Base-by-base conservation (phyloP, 2,329 filamentous ascomycete species). In the Fusarium newnesense region DNA sequence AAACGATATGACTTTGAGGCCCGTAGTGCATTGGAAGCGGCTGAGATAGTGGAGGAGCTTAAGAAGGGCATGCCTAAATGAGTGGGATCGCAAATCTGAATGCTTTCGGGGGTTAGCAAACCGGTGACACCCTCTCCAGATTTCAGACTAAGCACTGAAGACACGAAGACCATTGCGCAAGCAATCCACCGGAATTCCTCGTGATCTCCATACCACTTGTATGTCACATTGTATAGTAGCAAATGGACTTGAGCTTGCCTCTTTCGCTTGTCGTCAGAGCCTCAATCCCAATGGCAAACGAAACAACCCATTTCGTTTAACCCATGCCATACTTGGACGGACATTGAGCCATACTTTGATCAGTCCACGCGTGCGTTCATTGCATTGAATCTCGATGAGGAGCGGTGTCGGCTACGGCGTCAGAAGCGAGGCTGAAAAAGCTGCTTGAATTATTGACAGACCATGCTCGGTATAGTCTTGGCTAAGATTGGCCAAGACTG, bases 1-100 rank as follows among this genome's bases (percentile, higher is more conserved):
- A 96, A 96, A 83, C 84, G 93, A 68, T 96, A 96, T 81, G 94
- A 96, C 74, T 96, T 96, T 80, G 94, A 96, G 82, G 91, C 93
- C n/a, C 89, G 88, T 73, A 92, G 86, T 73, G 85, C 87, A 16
- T 89, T 91, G 36, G 93, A 95, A 81, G 93, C 94, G 47, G 85
- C 88, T n/a, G 92, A 94, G 79, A 94, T 96, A 79, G 93, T 96
- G 34, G 87, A 85, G 64, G 93, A 95, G 83, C 89, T 96, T 69
- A 93, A 93, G 82, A 94, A 90, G 81, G 92, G 93, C 36, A 91
- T 94, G 66, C 50, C 57, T 54, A 47, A 64, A 53, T 69, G 54
- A 63, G 24, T 40, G 18, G 39, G 34, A 36, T 39, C 15, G 28
- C 37, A 37, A 8, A 58, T 43, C 36, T 24, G 59, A 58, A 64